phyloP scores from a whole-genome alignment of 768 basidiomycete genomes.

The Podaxis pistillaris region DNA sequence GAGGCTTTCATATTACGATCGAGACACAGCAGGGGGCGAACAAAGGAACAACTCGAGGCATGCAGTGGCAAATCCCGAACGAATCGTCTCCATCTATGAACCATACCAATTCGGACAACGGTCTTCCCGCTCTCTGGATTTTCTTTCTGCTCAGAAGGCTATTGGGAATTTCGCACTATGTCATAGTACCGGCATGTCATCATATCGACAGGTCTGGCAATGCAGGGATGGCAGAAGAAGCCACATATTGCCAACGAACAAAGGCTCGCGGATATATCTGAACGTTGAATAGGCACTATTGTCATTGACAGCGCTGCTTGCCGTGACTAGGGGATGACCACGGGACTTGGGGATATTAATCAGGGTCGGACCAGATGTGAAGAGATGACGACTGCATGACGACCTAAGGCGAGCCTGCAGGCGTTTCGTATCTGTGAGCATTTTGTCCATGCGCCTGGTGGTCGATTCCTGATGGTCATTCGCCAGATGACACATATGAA shows the following conservation, averaged over 20 bases:
- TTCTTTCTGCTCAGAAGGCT: neutral
- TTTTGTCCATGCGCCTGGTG: neutral
- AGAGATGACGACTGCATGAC: neutral
- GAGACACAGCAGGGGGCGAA: neutral
- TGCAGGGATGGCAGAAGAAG: neutral
- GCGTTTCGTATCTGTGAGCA: neutral
- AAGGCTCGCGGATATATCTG: constrained; percentile 8
- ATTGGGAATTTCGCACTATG: neutral
- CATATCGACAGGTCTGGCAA: neutral
- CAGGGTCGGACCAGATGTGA: constrained; percentile 3
- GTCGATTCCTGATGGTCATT: neutral
- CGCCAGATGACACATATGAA: neutral
- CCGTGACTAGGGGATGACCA: neutral
- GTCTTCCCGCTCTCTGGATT: neutral
- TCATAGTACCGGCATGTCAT: neutral
- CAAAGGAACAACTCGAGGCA: neutral
- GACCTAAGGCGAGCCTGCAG: neutral
- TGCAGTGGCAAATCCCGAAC: neutral
- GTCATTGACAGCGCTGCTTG: neutral
- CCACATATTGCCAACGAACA: neutral
- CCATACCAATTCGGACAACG: neutral
- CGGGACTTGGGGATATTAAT: neutral
- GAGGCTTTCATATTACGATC: neutral
- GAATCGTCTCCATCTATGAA: neutral
- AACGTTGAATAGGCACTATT: neutral